Conservation (phyloP, 192 early-diverging fungal species). For the Geosiphon pyriformis region DNA sequence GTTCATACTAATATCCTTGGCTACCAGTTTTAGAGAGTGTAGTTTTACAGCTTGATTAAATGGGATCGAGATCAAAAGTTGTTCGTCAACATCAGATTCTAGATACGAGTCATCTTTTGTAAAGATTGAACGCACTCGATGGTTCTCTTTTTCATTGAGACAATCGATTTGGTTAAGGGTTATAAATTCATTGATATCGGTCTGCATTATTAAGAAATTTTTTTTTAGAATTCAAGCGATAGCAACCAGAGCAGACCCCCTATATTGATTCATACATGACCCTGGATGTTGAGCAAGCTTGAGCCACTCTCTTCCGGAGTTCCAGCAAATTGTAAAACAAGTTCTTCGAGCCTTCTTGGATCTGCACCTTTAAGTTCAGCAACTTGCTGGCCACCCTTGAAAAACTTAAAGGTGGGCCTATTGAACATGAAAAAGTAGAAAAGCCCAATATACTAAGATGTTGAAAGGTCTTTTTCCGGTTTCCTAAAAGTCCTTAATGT, state of each 20-base stretch:
- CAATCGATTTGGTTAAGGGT: slow-evolving; percentile 70
- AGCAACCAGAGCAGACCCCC: too few species aligned
- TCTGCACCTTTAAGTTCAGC: slow-evolving; percentile 80
- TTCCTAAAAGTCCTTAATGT: not conserved
- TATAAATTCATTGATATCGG: slow-evolving; percentile 59
- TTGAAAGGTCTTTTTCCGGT: too few species aligned
- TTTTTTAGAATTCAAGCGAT: not conserved
- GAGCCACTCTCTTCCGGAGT: slow-evolving; percentile 28
- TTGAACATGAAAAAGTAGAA: not conserved
- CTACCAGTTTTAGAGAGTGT: slow-evolving; percentile 59
- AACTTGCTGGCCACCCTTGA: slow-evolving; percentile 66
- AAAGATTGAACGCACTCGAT: slow-evolving; percentile 73
- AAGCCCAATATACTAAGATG: too few species aligned
- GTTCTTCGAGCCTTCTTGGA: slow-evolving; percentile 56
- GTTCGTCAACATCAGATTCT: slow-evolving; percentile 95
- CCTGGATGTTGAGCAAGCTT: slow-evolving; percentile 39
- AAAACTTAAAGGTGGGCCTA: slow-evolving; percentile 89
- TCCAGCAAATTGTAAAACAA: slow-evolving; percentile 63
- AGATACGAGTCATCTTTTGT: slow-evolving; percentile 62
- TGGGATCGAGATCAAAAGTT: slow-evolving; percentile 78
- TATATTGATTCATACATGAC: slow-evolving; percentile 34
- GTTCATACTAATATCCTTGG: slow-evolving; percentile 34
- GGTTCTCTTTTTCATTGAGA: slow-evolving; percentile 78
- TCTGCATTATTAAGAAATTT: slow-evolving; percentile 26
- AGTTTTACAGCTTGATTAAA: slow-evolving; percentile 84